Evolutionary conservation across 2,329 filamentous ascomycete species (phyloP).

Genomic region (Berkeleyomyces basicola): DNA sequence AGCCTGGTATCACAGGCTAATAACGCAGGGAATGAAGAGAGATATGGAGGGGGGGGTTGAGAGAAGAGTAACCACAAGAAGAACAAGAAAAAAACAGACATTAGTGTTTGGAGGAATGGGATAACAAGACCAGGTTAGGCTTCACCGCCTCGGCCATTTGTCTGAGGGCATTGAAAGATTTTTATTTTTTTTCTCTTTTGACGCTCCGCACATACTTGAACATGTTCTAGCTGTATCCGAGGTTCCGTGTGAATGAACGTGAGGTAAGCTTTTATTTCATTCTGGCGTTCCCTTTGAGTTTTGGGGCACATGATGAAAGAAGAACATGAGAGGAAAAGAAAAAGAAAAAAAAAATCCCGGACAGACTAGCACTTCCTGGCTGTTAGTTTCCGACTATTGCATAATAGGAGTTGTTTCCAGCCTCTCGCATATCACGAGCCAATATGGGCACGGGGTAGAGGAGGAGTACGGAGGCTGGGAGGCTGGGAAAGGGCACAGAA

Average conservation of each 20-base stretch:
- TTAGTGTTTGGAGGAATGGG: neutral
- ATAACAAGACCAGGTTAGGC: neutral
- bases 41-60: neutral
- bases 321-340: neutral
- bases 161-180: neutral
- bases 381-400: neutral
- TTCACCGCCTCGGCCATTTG: neutral
- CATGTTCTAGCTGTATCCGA: neutral
- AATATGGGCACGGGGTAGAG: neutral
- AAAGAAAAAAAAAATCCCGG: neutral
- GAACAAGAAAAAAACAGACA: neutral
- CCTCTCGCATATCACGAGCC: constrained; percentile 4
- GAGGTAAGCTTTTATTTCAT: neutral
- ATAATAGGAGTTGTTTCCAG: neutral
- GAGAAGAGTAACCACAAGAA: neutral
- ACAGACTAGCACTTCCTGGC: neutral
- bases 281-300: neutral
- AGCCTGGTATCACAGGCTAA: neutral
- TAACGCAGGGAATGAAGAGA: neutral
- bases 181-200: neutral
- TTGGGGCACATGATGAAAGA: neutral
- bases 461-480: neutral
- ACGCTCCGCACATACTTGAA: neutral
- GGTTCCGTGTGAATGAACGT: neutral
- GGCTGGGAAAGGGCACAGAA: neutral